Evolutionary conservation across 2,329 filamentous ascomycete genomes (phyloP).

Genomic region (Amesomyces nigricolor): DNA sequence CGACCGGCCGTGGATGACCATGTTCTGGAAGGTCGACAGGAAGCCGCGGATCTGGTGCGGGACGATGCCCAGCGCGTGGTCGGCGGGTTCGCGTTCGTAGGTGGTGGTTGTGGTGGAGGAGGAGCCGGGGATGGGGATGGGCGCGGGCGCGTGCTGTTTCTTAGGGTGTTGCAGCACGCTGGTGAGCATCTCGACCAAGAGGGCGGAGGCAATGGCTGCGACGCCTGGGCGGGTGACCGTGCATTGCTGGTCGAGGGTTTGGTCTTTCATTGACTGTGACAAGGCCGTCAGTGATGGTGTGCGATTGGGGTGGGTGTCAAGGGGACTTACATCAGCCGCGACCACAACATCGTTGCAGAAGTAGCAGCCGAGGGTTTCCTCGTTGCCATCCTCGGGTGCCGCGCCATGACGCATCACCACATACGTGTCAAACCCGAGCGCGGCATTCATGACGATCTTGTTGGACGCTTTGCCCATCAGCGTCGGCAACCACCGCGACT

Average conservation of each 20-base stretch:
- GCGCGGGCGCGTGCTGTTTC: constrained; percentile 57
- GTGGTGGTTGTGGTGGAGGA: constrained; percentile 20
- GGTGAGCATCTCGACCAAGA: constrained; percentile 84
- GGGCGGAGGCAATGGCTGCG: constrained; percentile 83
- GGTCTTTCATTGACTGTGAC: constrained; percentile 78
- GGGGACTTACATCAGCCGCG: constrained; percentile 72
- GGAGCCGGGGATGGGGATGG: constrained; percentile 34
- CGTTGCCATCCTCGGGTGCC: constrained; percentile 48
- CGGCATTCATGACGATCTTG: constrained; percentile 96
- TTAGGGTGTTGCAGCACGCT: constrained; percentile 83
- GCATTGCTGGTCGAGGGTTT: constrained; percentile 95
- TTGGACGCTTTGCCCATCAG: constrained; percentile 89
- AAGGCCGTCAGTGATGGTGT: constrained; percentile 10
- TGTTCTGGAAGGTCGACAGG: constrained; percentile 66
- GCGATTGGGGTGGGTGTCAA: neutral
- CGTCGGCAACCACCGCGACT: constrained; percentile 91
- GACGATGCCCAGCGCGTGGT: constrained; percentile 62
- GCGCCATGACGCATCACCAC: constrained; percentile 95
- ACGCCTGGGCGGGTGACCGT: constrained; percentile 93
- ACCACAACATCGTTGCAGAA: constrained; percentile 98
- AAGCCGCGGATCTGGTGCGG: constrained; percentile 79
- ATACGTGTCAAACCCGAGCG: constrained; percentile 91
- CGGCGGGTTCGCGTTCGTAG: constrained; percentile 50
- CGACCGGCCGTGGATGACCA: constrained; percentile 65
- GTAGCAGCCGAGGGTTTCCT: constrained; percentile 80